Percentiles rank a stretch among this genome's conserved stretches.
Evolutionary conservation across 176 grass and related monocot genomes (phyloP).

Genomic region (Avena sativa): DNA sequence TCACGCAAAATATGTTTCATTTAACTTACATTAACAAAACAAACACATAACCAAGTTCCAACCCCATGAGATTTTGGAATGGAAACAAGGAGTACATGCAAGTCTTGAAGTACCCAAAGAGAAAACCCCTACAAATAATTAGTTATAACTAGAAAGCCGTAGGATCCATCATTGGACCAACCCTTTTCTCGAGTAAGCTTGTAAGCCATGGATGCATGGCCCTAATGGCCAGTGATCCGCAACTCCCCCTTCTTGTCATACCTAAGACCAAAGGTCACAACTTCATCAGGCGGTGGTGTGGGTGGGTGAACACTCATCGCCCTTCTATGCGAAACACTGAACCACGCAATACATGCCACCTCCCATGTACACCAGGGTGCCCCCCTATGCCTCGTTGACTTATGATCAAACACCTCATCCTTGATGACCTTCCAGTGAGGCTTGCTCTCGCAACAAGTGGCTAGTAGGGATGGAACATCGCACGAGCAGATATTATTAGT

Average conservation of each 20-base stretch:
- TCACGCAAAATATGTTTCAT: too few species aligned
- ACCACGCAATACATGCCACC: not conserved
- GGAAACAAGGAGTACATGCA: too few species aligned
- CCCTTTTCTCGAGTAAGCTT: not conserved
- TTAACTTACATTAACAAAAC: too few species aligned
- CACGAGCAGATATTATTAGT: not conserved
- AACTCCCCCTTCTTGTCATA: slow-evolving; percentile 15
- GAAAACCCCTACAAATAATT: too few species aligned
- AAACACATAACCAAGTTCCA: not conserved
- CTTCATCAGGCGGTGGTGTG: not conserved
- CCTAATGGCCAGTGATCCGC: not conserved
- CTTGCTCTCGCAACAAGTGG: not conserved
- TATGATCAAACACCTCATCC: not conserved
- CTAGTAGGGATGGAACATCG: not conserved
- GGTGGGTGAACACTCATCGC: not conserved
- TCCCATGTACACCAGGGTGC: not conserved
- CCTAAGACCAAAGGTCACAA: slow-evolving; percentile 25
- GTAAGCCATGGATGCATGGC: not conserved
- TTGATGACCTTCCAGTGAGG: not conserved
- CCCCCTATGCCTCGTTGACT: not conserved
- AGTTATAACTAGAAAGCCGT: not conserved
- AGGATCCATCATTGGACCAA: not conserved
- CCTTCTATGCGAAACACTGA: not conserved
- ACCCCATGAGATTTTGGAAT: not conserved
- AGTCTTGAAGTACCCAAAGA: too few species aligned